Evolutionary conservation across 768 basidiomycete species (phyloP).

Genomic region (Trametes elegans): DNA sequence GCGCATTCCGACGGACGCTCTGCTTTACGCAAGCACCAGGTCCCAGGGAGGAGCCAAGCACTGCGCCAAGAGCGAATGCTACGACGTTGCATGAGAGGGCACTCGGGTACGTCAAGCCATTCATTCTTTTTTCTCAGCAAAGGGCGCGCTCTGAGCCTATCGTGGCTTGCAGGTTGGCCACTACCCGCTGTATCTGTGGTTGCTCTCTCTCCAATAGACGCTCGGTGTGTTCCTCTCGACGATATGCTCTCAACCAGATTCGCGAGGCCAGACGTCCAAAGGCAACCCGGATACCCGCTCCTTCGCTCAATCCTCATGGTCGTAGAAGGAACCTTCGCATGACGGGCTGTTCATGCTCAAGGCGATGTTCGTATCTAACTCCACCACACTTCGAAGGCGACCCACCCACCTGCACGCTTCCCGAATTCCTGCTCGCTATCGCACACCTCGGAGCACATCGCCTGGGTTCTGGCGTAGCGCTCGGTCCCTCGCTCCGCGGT

Average conservation of each 20-base stretch:
- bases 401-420: no score
- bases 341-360: neutral
- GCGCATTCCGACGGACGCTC: neutral
- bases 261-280: no score
- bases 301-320: neutral
- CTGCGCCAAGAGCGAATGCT: neutral
- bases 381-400: neutral
- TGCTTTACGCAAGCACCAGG: neutral
- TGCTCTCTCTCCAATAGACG: no score
- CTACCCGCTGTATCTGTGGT: neutral
- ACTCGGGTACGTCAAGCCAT: neutral
- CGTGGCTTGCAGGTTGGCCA: neutral
- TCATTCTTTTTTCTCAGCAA: neutral
- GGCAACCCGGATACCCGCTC: no score
- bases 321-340: constrained; percentile 2
- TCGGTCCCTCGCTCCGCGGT: no score
- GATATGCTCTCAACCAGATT: no score
- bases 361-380: neutral
- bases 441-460: neutral
- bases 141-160: neutral
- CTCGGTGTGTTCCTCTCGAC: no score
- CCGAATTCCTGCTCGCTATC: neutral
- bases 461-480: no score
- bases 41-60: neutral
- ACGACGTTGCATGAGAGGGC: neutral